Evolutionary conservation across 2,329 filamentous ascomycete species (phyloP), one percentile per base, ranked within the genome.

Genomic region (Pseudogymnoascus sp.): DNA sequence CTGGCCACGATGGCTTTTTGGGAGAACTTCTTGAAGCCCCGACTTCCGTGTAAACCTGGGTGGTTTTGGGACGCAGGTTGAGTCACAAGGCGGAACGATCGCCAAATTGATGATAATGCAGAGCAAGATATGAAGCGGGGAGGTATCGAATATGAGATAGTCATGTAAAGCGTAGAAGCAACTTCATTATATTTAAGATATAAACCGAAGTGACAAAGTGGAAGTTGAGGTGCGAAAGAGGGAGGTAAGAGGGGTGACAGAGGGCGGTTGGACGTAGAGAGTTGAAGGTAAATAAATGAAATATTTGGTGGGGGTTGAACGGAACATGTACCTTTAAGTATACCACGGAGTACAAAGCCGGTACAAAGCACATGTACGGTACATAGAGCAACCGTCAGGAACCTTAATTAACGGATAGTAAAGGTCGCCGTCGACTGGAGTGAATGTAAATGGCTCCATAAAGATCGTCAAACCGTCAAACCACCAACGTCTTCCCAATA

Each of bases 401-500:
- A 56, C 50, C 50, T 56, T 56, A 56, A 56, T 56, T 56, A 46
- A 41, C 41, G 41, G 26, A 46, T 46, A n/a, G 41, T 41, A 46
- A 46, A 46, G 41, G 41, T 46, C 22, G 6, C 22, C 16, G 50
- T 28, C 28, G 28, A 56, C 50, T 28, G 28, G 28, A 22, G 50
- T 33, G 50, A 56, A 56, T 56, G 50, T 56, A 56, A 56, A 33
- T 56, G 50, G 28, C 28, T 56, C 28, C 50, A 33, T 56, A 56
- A 56, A 56, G 50, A 33, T 56, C 50, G 50, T 56, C 50, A 56
- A 56, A 31, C 46, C 14, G 19, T 19, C 19, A 19, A 19, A 46
- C 11, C 40, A 2, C 2, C 24, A n/a, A 14, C 16, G 28, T 33
- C 50, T 22, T 19, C 28, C 28, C 26, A 53, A 53, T 53, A 28